Evolutionary conservation across 73 alveolate species (phyloP).

Genomic region (Paramecium sonneborni): DNA sequence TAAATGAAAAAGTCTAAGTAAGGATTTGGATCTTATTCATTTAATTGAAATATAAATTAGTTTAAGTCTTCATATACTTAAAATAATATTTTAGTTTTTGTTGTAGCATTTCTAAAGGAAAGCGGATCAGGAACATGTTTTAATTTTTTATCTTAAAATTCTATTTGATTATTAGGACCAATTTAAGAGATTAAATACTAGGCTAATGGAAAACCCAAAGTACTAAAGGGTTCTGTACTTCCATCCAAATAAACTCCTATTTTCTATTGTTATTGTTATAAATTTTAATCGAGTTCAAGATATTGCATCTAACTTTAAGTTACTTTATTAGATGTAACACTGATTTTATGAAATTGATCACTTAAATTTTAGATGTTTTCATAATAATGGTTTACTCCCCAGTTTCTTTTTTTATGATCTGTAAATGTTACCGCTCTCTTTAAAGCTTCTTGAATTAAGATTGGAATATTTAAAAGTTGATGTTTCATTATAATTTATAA

Average conservation of each 20-base stretch:
- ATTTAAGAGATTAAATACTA: not conserved
- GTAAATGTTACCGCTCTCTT: not conserved
- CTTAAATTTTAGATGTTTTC: not conserved
- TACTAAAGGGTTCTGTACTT: conserved; percentile 13
- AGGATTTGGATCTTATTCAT: conserved; percentile 5
- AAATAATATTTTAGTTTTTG: not conserved
- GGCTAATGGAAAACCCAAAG: not conserved
- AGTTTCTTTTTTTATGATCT: conserved; percentile 13
- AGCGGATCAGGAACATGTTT: not conserved
- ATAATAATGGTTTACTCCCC: conserved; percentile 19
- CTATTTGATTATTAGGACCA: not conserved
- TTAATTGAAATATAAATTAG: not conserved
- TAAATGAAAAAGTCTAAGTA: not conserved
- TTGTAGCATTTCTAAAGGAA: not conserved
- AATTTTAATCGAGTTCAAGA: not conserved
- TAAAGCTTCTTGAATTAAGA: not conserved
- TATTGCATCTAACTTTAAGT: not conserved
- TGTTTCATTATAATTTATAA: not conserved
- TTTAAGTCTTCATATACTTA: not conserved
- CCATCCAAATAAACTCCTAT: not conserved
- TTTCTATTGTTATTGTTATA: not conserved
- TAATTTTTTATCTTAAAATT: not conserved
- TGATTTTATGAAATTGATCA: not conserved
- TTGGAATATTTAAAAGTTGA: not conserved
- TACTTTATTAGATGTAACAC: not conserved